phyloP scores from a whole-genome alignment of 441 rosid species.

The Daphne laureola region DNA sequence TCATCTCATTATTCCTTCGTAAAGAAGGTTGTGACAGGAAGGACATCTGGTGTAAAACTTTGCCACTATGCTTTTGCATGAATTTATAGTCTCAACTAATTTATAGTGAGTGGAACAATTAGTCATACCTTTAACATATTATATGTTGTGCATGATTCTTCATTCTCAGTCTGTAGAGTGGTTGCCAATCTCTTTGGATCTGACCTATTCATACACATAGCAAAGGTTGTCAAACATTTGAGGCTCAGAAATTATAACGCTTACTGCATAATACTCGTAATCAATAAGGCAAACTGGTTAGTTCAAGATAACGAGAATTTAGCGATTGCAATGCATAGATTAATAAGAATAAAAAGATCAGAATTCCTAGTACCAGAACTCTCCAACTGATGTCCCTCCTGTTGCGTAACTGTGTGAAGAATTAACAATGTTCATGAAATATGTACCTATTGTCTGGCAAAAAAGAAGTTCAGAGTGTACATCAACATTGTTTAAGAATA shows the following conservation, averaged over 20 bases:
- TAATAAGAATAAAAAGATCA: neutral
- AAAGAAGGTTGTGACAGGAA: no score
- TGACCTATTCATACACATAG: conserved; percentile 35
- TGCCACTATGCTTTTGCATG: no score
- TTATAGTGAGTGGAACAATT: no score
- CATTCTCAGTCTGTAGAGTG: conserved; percentile 53
- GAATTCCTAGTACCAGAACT: conserved; percentile 62
- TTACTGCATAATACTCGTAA: no score
- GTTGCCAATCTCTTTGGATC: conserved; percentile 77
- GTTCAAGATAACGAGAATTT: neutral
- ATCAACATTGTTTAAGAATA: conserved; percentile 4
- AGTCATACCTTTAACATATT: conserved; percentile 79
- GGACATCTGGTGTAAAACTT: no score
- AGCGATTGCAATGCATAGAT: conserved; percentile 5
- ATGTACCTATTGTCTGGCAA: conserved; percentile 56
- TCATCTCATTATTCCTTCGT: no score
- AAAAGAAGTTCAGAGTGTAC: conserved; percentile 14
- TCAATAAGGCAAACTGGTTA: no score
- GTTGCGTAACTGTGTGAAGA: conserved; percentile 86
- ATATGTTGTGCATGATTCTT: conserved; percentile 92
- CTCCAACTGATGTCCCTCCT: conserved; percentile 73
- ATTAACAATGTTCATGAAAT: conserved; percentile 84
- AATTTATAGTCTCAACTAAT: no score
- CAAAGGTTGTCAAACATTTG: conserved; percentile 6
- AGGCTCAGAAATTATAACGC: conserved; percentile 2